Base-by-base conservation (phyloP, 179 eudicot species). In the Nepenthes alata region DNA sequence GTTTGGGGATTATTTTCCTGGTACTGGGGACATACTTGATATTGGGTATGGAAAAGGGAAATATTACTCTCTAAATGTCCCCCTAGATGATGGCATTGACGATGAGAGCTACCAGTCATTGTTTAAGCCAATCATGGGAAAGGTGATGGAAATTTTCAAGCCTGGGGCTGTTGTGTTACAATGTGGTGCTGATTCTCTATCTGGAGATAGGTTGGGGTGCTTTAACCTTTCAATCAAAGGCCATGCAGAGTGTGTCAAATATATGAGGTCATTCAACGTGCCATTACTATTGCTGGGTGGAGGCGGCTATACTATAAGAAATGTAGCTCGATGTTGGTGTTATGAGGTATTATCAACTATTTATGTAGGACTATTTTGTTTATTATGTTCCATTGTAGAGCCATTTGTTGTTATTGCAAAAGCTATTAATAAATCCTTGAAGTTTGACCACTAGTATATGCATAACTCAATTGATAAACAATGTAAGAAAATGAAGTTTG, bases 241-340 rank as follows among this genome's bases (percentile, higher is more conserved):
- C 44, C 89, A 81, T 63, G 84, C 86, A 6, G 89, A 84, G 76
- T 84, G 90, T 71, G 91, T 87, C 16, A 82, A 72, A 68, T 87
- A 76, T 66, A 85, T 87, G 88, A 77, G 88, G 65, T 85, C 90
- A 55, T 85, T 87, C 60, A 87, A 87, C 65, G 91, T 87, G 69
- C 95, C 91, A 0, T 63, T 84, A 57, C 58, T 84, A 62, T 61
- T 84, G 63, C 62, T 82, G 14, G 90, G 90, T 61, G 90, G 88
- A n/a, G 95, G 95, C 66, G 95, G 95, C 51, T 87, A 87, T 67
- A 87, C 88, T 6, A 85, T 85, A 70, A 68, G 88, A 62, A 87
- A 87, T 75, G 95, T 87, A 66, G 95, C 91, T 72, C 86, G 95
- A 62, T 87, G 95, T 66, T 87, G 95, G 91, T 85, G 91, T 57